These are phyloP conservation scores for Chytriomyces confervae DNA, from an alignment of 192 early-diverging fungal species.

Conservation along the genomic window DNA sequence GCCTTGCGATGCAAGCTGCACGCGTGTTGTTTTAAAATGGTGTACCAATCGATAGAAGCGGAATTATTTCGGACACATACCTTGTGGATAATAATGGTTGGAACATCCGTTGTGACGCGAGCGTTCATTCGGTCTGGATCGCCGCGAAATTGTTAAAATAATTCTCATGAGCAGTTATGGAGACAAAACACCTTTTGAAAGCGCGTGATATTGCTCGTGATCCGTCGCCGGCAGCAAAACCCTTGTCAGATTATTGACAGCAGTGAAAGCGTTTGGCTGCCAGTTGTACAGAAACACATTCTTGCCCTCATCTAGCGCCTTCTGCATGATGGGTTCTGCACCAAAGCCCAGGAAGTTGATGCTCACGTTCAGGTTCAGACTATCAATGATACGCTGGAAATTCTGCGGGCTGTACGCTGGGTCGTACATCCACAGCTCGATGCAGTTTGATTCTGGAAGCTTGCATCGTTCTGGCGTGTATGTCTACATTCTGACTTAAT, in stretches of 20 bases:
- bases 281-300: conserved; percentile 37
- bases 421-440: conserved; percentile 20
- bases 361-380: conserved; percentile 14
- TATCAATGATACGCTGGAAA: conserved; percentile 24
- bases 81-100: conserved; percentile 22
- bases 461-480: conserved; percentile 23
- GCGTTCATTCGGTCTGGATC: background rate
- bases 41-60: background rate
- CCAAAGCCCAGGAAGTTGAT: conserved; percentile 23
- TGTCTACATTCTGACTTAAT: background rate
- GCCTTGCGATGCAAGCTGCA: conserved; percentile 1
- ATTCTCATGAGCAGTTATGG: background rate
- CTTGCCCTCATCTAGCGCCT: conserved; percentile 9
- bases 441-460: conserved; percentile 5
- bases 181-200: background rate
- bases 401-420: conserved; percentile 11
- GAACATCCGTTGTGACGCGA: conserved; percentile 22
- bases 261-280: conserved; percentile 21
- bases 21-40: background rate
- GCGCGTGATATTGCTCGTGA: background rate
- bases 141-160: background rate
- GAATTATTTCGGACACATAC: background rate
- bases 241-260: conserved; percentile 15
- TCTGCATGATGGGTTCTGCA: conserved; percentile 2
- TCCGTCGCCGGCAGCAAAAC: conserved; percentile 25